phyloP scores from a whole-genome alignment of 176 grass and related monocot species.

The Avena atlantica region DNA sequence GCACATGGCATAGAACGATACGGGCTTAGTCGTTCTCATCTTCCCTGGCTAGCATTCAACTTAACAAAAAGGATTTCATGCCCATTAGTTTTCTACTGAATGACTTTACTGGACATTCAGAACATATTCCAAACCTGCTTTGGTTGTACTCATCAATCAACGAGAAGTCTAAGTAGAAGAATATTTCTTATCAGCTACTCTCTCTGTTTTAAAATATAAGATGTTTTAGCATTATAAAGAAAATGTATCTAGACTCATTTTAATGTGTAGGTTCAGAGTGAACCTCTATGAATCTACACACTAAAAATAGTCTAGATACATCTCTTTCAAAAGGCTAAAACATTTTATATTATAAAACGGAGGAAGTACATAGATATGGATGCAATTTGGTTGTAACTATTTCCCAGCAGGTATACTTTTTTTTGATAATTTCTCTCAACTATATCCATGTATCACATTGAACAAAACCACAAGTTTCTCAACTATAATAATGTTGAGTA shows the following conservation, averaged over 20 bases:
- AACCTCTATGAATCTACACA: too few relatives aligned
- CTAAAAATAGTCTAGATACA: too few relatives aligned
- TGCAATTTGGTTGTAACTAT: not conserved
- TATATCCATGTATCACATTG: not conserved
- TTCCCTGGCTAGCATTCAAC: constrained; percentile 55
- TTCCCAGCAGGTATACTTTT: not conserved
- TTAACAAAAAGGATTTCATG: constrained; percentile 35
- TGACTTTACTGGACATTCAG: not conserved
- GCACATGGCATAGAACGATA: constrained; percentile 74
- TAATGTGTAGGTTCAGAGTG: too few relatives aligned
- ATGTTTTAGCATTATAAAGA: too few relatives aligned
- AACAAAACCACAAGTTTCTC: not conserved
- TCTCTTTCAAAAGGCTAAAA: too few relatives aligned
- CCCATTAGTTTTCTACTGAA: not conserved
- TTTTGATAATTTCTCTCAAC: not conserved
- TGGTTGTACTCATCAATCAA: not conserved
- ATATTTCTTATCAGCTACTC: not conserved
- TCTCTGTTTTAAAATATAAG: too few relatives aligned
- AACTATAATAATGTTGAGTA: too few relatives aligned
- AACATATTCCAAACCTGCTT: not conserved
- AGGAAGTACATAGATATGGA: not conserved
- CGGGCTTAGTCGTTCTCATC: constrained; percentile 62
- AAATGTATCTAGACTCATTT: too few relatives aligned
- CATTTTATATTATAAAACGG: too few relatives aligned
- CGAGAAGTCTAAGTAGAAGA: not conserved